These are phyloP conservation scores for Verticillium nubilum DNA, from an alignment of 2,329 filamentous ascomycete genomes.

Conservation along the genomic window DNA sequence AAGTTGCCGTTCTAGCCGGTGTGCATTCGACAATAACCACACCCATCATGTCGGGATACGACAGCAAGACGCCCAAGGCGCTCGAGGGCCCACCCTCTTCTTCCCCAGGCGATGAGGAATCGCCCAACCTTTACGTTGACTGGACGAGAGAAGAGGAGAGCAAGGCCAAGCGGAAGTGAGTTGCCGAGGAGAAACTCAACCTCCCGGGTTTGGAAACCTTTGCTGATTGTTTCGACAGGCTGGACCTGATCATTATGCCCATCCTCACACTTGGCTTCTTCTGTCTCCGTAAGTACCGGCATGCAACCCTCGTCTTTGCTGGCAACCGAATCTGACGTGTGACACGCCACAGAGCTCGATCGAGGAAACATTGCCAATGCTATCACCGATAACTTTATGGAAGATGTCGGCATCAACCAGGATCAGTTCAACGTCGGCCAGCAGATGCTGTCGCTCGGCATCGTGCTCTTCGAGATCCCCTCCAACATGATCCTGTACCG, in stretches of 20 bases:
- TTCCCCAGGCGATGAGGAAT: constrained; percentile 21
- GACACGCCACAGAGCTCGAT: constrained; percentile 24
- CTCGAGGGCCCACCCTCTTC: background rate
- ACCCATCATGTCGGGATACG: background rate
- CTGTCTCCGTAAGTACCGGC: constrained; percentile 28
- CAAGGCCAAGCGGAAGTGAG: constrained; percentile 32
- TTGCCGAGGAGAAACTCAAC: background rate
- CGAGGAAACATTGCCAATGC: constrained; percentile 30
- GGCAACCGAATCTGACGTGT: background rate
- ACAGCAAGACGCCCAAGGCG: background rate
- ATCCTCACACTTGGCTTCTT: constrained; percentile 36
- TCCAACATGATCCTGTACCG: constrained; percentile 41
- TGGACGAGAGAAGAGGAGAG: constrained; percentile 29
- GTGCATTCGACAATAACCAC: background rate
- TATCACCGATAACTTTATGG: constrained; percentile 36
- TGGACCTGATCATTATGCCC: constrained; percentile 36
- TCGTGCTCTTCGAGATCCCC: constrained; percentile 39
- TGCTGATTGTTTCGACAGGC: constrained; percentile 13
- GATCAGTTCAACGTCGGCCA: constrained; percentile 47
- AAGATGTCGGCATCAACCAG: constrained; percentile 42
- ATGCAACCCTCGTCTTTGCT: background rate
- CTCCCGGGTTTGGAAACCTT: background rate
- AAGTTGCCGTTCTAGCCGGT: background rate
- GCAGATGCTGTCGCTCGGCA: constrained; percentile 42
- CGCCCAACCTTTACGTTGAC: constrained; percentile 20